A percentile compares a stretch with the other conserved stretches of the same genome.
Conservation (phyloP, 2,329 filamentous ascomycete species). For the Fusarium albidum region DNA sequence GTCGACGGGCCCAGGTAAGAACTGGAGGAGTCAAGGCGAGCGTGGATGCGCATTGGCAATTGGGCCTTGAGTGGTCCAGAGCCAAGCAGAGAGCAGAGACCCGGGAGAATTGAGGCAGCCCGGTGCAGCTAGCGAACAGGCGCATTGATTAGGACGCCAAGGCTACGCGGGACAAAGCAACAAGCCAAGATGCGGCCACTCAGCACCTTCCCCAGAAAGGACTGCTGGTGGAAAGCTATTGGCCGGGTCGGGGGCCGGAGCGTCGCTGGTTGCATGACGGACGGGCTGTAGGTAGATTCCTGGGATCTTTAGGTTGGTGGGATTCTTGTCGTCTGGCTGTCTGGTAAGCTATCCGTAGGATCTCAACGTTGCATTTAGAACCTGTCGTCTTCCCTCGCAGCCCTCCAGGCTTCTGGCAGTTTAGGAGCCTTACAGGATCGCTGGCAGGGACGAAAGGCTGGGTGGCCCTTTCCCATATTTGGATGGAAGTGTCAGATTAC, state of each 20-base stretch:
- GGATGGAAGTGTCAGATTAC: slow-evolving; percentile 27
- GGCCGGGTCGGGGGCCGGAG: slow-evolving; percentile 39
- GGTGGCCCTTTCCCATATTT: slow-evolving; percentile 23
- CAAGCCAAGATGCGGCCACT: slow-evolving; percentile 31
- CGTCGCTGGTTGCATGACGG: slow-evolving; percentile 22
- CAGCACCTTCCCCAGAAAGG: slow-evolving; percentile 34
- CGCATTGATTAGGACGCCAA: slow-evolving; percentile 36
- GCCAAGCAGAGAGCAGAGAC: slow-evolving; percentile 13
- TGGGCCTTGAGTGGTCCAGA: slow-evolving; percentile 4
- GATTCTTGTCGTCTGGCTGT: slow-evolving; percentile 1
- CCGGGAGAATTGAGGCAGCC: slow-evolving; percentile 18
- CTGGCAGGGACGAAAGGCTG: slow-evolving; percentile 24
- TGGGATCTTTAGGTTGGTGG: slow-evolving; percentile 16
- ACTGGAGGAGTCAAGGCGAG: neutral
- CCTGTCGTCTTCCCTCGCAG: slow-evolving; percentile 22
- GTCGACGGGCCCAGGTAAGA: slow-evolving; percentile 2
- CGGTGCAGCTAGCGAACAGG: slow-evolving; percentile 31
- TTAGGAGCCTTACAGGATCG: slow-evolving; percentile 21
- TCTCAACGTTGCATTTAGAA: slow-evolving; percentile 36
- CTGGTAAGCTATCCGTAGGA: slow-evolving; percentile 7
- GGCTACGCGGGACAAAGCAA: slow-evolving; percentile 40
- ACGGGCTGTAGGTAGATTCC: slow-evolving; percentile 17
- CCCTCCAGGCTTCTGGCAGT: slow-evolving; percentile 11
- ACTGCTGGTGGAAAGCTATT: slow-evolving; percentile 22
- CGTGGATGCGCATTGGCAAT: neutral